Evolutionary conservation across 441 rosid species (phyloP).

Genomic region (Adansonia madagascariensis): DNA sequence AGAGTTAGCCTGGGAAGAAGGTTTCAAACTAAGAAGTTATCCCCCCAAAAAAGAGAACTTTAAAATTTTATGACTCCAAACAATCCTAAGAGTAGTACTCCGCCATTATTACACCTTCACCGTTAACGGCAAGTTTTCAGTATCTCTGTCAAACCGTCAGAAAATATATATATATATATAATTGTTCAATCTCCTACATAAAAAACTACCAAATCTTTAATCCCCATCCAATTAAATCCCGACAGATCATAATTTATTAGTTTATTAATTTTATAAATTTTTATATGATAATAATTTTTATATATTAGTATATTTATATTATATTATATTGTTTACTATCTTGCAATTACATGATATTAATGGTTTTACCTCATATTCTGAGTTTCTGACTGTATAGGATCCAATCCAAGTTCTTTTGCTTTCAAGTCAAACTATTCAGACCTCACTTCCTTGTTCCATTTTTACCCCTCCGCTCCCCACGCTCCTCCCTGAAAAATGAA

Average conservation of each 20-base stretch:
- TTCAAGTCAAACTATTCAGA: conserved; percentile 23
- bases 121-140: conserved; percentile 36
- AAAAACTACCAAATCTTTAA: not conserved
- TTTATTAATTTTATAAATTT: not conserved
- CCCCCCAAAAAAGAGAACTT: too few relatives aligned
- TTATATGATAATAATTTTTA: too few relatives aligned
- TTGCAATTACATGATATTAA: not conserved
- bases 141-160: not conserved
- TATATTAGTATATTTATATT: too few relatives aligned
- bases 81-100: not conserved
- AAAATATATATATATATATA: not conserved
- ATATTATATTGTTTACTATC: too few relatives aligned
- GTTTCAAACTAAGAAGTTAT: not conserved
- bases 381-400: not conserved
- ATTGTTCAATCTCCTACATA: not conserved
- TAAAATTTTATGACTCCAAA: not conserved
- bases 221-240: not conserved
- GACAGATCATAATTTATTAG: not conserved
- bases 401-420: not conserved
- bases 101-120: conserved; percentile 26
- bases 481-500: conserved; percentile 35
- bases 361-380: not conserved
- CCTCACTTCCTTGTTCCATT: conserved; percentile 23
- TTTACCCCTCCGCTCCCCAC: conserved; percentile 43
- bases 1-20: not conserved